A percentile compares a stretch with the other conserved stretches of the same genome.
phyloP scores from a whole-genome alignment of 345 rosid genomes.

The Odontarrhena argentea region DNA sequence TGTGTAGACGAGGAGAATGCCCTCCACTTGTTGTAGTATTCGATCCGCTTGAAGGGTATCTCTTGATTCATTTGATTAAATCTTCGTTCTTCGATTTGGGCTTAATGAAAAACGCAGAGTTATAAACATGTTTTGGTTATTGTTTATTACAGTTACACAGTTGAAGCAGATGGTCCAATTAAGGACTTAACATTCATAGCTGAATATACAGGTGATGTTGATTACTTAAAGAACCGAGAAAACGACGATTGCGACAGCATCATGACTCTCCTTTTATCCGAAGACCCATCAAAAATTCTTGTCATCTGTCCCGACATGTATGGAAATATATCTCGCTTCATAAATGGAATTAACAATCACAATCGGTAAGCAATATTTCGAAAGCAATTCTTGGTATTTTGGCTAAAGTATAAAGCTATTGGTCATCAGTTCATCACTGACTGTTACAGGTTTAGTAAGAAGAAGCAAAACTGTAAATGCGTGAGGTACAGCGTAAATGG shows the following conservation, averaged over 20 bases:
- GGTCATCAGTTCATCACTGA: neutral
- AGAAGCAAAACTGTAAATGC: constrained; percentile 93
- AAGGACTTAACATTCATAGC: constrained; percentile 84
- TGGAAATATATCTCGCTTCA: constrained; percentile 89
- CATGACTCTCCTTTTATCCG: constrained; percentile 84
- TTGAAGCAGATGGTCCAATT: constrained; percentile 78
- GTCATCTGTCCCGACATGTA: constrained; percentile 87
- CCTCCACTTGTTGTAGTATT: constrained; percentile 84
- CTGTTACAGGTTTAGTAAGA: constrained; percentile 76
- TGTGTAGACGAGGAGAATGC: constrained; percentile 76
- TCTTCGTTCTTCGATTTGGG: neutral
- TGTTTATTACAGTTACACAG: constrained; percentile 68
- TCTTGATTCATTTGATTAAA: constrained; percentile 17
- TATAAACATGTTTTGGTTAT: constrained; percentile 26
- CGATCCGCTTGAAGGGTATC: constrained; percentile 90
- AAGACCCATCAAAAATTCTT: constrained; percentile 64
- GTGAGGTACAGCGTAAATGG: constrained; percentile 85
- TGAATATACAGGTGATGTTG: constrained; percentile 93
- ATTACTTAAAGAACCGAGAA: constrained; percentile 74
- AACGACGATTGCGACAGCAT: constrained; percentile 85
- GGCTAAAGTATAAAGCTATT: neutral
- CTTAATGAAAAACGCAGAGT: constrained; percentile 11
- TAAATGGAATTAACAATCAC: constrained; percentile 89
- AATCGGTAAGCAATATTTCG: constrained; percentile 55
- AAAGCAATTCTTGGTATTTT: constrained; percentile 7